phyloP scores from a whole-genome alignment of 75 land plant genomes.

The Cryptomeria japonica region DNA sequence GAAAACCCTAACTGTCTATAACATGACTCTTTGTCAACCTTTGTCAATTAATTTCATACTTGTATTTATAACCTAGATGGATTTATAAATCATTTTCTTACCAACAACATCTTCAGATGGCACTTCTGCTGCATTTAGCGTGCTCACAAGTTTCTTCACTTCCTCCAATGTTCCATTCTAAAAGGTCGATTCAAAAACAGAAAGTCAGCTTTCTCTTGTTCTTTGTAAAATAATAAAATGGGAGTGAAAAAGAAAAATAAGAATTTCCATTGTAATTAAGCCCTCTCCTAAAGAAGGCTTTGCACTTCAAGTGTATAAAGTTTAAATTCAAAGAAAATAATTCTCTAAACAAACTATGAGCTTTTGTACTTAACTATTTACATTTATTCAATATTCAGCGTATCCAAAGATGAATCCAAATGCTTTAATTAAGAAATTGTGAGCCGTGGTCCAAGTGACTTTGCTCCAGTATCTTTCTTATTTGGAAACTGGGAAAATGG shows the following conservation, averaged over 20 bases:
- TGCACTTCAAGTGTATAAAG: neutral
- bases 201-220: neutral
- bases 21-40: neutral
- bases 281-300: neutral
- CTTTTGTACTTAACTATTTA: neutral
- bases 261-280: too few relatives aligned
- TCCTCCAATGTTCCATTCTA: conserved; percentile 92
- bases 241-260: neutral
- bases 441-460: neutral
- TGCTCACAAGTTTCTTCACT: conserved; percentile 77
- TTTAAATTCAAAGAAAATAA: neutral
- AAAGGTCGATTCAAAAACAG: neutral
- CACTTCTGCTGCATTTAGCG: conserved; percentile 72
- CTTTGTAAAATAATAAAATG: neutral
- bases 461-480: neutral
- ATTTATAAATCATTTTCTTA: conserved; percentile 12
- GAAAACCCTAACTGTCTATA: neutral
- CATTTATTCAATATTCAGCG: neutral
- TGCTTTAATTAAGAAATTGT: neutral
- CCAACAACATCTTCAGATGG: conserved; percentile 86
- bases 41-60: neutral
- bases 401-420: neutral
- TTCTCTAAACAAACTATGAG: neutral
- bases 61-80: neutral
- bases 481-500: neutral